Conservation (phyloP, 2,329 filamentous ascomycete species). For the Fusarium lateritium region DNA sequence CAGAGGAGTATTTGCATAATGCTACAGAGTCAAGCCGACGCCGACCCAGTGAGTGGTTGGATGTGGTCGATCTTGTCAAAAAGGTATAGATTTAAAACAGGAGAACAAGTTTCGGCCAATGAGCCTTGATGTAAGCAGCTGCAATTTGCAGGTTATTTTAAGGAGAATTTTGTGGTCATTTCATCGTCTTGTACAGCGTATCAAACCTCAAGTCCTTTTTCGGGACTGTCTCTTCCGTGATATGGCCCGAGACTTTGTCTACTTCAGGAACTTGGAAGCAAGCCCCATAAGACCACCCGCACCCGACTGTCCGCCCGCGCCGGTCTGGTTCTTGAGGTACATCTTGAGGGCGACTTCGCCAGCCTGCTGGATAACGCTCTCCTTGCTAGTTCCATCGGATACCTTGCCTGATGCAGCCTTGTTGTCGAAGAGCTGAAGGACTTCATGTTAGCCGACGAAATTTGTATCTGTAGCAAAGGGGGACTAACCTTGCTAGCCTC, state of each 20-base stretch:
- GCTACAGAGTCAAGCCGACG: slow-evolving; percentile 63
- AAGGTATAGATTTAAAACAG: slow-evolving; percentile 17
- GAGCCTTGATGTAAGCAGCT: neutral
- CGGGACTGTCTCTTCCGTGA: neutral
- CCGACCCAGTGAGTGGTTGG: slow-evolving; percentile 70
- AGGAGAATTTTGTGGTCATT: neutral
- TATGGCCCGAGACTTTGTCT: neutral
- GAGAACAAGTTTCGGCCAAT: neutral
- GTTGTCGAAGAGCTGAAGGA: slow-evolving; percentile 69
- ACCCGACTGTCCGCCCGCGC: slow-evolving; percentile 58
- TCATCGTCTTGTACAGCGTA: slow-evolving; percentile 7
- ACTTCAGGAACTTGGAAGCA: slow-evolving; percentile 63
- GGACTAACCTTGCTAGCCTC: slow-evolving; percentile 81
- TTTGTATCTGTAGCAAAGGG: neutral
- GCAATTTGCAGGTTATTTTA: slow-evolving; percentile 3
- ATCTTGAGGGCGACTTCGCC: slow-evolving; percentile 92
- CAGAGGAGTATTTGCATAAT: slow-evolving; percentile 69
- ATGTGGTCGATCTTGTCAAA: slow-evolving; percentile 62
- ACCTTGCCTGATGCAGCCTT: slow-evolving; percentile 69
- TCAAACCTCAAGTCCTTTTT: neutral
- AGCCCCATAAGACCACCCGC: slow-evolving; percentile 58
- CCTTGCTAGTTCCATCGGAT: slow-evolving; percentile 77
- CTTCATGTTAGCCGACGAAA: slow-evolving; percentile 20
- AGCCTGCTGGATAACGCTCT: slow-evolving; percentile 83
- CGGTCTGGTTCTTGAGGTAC: slow-evolving; percentile 82